Conservation (phyloP, 1,284 basidiomycete species). For the Fomitopsis betulina region DNA sequence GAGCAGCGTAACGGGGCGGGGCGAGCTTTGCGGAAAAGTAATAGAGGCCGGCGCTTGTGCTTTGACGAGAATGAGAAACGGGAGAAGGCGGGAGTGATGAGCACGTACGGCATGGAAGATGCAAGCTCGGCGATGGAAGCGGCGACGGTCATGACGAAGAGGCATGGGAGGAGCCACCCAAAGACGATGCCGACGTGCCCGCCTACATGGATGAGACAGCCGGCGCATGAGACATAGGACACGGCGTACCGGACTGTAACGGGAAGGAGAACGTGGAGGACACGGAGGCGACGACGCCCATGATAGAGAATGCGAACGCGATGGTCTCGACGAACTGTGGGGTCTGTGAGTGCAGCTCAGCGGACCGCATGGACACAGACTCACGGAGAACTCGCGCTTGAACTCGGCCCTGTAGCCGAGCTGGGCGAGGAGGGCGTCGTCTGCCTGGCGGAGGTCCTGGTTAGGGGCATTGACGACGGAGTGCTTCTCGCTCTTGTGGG, state of each 20-base stretch:
- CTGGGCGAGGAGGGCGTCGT: slow-evolving; percentile 54
- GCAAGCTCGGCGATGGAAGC: slow-evolving; percentile 69
- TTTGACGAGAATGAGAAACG: slow-evolving; percentile 4
- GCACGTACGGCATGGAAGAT: slow-evolving; percentile 70
- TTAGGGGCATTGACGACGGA: slow-evolving; percentile 8
- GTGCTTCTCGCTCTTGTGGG: slow-evolving; percentile 12
- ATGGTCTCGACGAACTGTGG: slow-evolving; percentile 56
- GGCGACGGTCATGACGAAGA: slow-evolving; percentile 65
- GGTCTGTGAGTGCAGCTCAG: neutral
- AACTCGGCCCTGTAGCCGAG: slow-evolving; percentile 77
- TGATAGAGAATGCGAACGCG: slow-evolving; percentile 70
- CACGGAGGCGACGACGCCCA: slow-evolving; percentile 70
- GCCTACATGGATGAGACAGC: slow-evolving; percentile 30
- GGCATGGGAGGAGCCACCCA: slow-evolving; percentile 71
- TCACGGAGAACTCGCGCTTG: slow-evolving; percentile 70
- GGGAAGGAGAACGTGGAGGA: slow-evolving; percentile 64
- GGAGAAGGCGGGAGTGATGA: neutral
- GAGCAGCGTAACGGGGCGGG: slow-evolving; percentile 50
- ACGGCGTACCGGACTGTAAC: slow-evolving; percentile 46
- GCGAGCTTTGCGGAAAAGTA: slow-evolving; percentile 74
- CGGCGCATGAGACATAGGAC: neutral
- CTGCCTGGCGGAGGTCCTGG: slow-evolving; percentile 34
- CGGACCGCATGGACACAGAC: too few species aligned
- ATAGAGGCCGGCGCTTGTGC: slow-evolving; percentile 56
- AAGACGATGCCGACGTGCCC: slow-evolving; percentile 76